These are phyloP conservation scores for Hericium coralloides DNA, from an alignment of 768 basidiomycete genomes.

Conservation along the genomic window DNA sequence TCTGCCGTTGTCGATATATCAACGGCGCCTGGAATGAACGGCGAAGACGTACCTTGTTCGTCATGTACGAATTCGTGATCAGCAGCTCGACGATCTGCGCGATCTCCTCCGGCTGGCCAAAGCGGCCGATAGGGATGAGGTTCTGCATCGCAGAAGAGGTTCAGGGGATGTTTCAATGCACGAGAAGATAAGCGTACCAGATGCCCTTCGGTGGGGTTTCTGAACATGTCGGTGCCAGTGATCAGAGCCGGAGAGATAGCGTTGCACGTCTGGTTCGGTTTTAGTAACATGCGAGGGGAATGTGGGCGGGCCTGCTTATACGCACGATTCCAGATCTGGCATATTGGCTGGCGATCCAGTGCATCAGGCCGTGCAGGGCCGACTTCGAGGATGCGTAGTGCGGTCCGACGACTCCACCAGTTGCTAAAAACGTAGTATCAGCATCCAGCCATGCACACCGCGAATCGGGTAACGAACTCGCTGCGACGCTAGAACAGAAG, in stretches of 20 bases:
- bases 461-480: conserved; percentile 21
- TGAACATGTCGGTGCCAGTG: conserved; percentile 42
- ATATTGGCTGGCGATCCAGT: conserved; percentile 44
- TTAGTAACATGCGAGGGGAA: too few species aligned
- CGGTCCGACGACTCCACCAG: conserved; percentile 45
- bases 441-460: not conserved
- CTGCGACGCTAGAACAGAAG: conserved; percentile 45
- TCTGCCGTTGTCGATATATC: not conserved
- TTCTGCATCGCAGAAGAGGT: conserved; percentile 20
- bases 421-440: conserved; percentile 19
- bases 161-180: not conserved
- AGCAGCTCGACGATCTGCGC: conserved; percentile 42
- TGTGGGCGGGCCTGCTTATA: not conserved
- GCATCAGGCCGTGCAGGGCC: conserved; percentile 43
- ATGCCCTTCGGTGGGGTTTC: conserved; percentile 27
- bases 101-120: conserved; percentile 42
- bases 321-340: conserved; percentile 42
- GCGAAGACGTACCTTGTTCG: conserved; percentile 36
- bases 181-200: conserved; percentile 17
- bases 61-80: conserved; percentile 44
- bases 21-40: not conserved
- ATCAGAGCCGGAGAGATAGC: conserved; percentile 46
- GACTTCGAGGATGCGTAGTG: conserved; percentile 51
- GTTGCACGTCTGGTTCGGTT: conserved; percentile 33
- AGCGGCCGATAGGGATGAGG: conserved; percentile 40